Conservation (phyloP, 2,329 filamentous ascomycete genomes). For the Colletotrichum scovillei region DNA sequence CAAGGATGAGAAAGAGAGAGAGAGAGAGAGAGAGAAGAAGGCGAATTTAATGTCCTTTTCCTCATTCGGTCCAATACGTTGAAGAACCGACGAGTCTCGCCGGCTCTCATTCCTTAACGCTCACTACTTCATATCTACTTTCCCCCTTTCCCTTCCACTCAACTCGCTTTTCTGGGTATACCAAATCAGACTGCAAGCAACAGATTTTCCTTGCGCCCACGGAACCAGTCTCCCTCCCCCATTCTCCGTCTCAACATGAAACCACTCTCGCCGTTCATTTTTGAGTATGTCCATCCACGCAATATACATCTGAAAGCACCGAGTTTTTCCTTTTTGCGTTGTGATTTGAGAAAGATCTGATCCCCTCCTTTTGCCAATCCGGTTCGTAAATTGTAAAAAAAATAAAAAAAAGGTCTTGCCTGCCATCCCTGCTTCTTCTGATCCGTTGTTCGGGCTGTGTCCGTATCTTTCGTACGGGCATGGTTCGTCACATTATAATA, state of each 20-base stretch:
- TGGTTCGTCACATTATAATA: background rate
- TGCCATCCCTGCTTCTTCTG: background rate
- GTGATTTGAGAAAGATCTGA: background rate
- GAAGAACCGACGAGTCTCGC: background rate
- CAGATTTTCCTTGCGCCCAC: background rate
- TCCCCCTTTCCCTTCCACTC: background rate
- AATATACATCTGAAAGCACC: background rate
- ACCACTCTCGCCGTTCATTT: background rate
- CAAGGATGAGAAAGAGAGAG: no score
- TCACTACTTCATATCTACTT: background rate
- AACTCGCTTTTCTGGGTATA: slow-evolving; percentile 5
- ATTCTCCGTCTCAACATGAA: background rate
- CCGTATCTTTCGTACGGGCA: background rate
- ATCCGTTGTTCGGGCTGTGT: background rate
- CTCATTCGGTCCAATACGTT: background rate
- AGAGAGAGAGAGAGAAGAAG: background rate
- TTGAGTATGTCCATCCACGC: background rate
- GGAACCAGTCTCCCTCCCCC: background rate
- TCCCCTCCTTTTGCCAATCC: background rate
- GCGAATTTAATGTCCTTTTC: no score
- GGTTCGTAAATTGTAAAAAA: background rate
- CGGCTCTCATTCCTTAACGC: background rate
- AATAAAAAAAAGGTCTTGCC: background rate
- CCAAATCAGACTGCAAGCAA: slow-evolving; percentile 1
- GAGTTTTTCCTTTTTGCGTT: background rate